Percentiles rank a stretch among this genome's conserved stretches.
Conservation (phyloP, 1,284 basidiomycete species). For the Polyporus tsugae region DNA sequence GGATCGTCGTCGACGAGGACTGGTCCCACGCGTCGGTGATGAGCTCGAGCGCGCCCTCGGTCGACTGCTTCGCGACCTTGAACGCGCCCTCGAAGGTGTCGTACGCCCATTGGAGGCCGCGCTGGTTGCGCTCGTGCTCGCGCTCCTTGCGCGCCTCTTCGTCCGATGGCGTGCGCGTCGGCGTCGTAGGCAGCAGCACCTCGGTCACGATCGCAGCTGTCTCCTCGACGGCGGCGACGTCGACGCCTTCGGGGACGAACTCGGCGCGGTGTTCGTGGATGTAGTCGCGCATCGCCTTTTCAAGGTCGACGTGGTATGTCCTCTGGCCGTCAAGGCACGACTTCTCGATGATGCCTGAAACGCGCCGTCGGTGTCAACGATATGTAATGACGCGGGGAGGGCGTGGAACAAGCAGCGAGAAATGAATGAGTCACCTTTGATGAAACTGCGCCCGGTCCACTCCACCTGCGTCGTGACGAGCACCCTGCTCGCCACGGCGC, state of each 20-base stretch:
- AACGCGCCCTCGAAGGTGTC: slow-evolving; percentile 82
- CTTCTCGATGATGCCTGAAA: slow-evolving; percentile 89
- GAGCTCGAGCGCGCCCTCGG: slow-evolving; percentile 75
- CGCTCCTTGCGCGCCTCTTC: slow-evolving; percentile 55
- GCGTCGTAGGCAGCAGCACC: slow-evolving; percentile 20
- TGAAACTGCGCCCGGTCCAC: slow-evolving; percentile 96
- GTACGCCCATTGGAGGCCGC: slow-evolving; percentile 84
- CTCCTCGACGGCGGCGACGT: slow-evolving; percentile 55
- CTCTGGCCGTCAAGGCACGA: slow-evolving; percentile 96
- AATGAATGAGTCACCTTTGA: slow-evolving; percentile 74
- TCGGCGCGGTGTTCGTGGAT: slow-evolving; percentile 90
- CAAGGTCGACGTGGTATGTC: slow-evolving; percentile 86
- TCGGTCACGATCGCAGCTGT: slow-evolving; percentile 32
- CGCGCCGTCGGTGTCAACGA: not conserved
- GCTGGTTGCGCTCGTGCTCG: slow-evolving; percentile 72
- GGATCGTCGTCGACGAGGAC: slow-evolving; percentile 69
- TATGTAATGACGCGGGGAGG: not conserved
- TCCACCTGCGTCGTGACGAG: slow-evolving; percentile 93
- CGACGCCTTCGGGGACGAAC: slow-evolving; percentile 87
- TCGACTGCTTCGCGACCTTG: slow-evolving; percentile 73
- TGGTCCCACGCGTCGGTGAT: slow-evolving; percentile 80
- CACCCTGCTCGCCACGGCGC: slow-evolving; percentile 78
- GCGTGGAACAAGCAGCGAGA: not conserved
- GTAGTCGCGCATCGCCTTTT: slow-evolving; percentile 86
- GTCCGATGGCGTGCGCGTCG: slow-evolving; percentile 35